Percentiles rank a stretch among this genome's conserved stretches.
Evolutionary conservation across 192 early-diverging fungal genomes (phyloP).

Genomic region (Podila epicladia): DNA sequence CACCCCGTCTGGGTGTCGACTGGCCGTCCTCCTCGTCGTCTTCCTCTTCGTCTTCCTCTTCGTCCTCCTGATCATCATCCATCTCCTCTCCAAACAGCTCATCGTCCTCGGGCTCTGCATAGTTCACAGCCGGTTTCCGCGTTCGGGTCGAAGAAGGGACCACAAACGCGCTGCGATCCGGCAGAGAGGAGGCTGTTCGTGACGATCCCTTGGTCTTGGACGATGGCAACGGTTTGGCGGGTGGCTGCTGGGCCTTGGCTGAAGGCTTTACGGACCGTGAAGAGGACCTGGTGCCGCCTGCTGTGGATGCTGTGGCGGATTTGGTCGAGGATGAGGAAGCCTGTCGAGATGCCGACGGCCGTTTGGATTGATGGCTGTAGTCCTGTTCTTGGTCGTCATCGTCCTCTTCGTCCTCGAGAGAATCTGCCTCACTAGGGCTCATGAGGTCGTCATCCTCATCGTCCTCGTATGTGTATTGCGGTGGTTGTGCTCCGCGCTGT

Average conservation of each 20-base stretch:
- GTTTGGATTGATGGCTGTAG: conserved; percentile 8
- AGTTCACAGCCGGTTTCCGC: conserved; percentile 44
- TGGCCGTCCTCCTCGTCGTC: conserved; percentile 21
- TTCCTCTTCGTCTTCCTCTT: conserved; percentile 25
- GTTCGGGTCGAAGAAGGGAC: conserved; percentile 30
- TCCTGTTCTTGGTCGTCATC: conserved; percentile 12
- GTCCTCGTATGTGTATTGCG: conserved; percentile 34
- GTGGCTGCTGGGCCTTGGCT: conserved; percentile 1
- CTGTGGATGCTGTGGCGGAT: conserved; percentile 1
- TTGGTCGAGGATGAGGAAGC: conserved; percentile 8
- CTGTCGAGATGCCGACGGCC: not conserved
- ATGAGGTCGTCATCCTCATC: conserved; percentile 22
- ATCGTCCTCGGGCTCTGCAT: conserved; percentile 48
- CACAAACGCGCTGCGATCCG: conserved; percentile 14
- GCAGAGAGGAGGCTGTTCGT: not conserved
- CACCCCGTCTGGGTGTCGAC: not conserved
- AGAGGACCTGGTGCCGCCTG: not conserved
- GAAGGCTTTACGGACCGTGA: conserved; percentile 1
- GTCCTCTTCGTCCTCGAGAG: conserved; percentile 17
- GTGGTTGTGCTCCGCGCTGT: conserved; percentile 16
- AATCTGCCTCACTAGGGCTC: not conserved
- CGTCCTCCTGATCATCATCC: conserved; percentile 8
- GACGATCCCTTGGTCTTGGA: not conserved
- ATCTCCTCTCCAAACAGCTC: conserved; percentile 19
- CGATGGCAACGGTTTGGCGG: not conserved